These are phyloP conservation scores for Hortiboletus rubellus DNA, from an alignment of 1,284 basidiomycete genomes.

Conservation along the genomic window DNA sequence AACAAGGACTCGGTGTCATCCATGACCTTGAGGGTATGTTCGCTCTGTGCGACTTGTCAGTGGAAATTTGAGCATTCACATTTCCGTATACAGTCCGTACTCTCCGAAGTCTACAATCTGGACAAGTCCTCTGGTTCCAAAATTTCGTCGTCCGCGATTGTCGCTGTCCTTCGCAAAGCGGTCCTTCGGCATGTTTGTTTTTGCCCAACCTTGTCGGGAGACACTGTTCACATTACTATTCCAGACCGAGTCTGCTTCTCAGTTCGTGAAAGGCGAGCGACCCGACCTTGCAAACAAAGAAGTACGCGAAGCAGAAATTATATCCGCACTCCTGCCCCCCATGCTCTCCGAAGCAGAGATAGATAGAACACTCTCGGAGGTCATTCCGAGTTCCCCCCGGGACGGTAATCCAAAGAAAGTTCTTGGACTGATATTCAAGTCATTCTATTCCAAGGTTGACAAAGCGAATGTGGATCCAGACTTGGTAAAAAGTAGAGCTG, in stretches of 20 bases:
- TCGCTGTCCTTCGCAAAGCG: constrained; percentile 58
- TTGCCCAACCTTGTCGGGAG: neutral
- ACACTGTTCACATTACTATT: constrained; percentile 2
- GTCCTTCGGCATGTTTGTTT: constrained; percentile 55
- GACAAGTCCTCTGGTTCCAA: constrained; percentile 56
- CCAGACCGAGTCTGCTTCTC: constrained; percentile 59
- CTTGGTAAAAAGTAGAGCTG: constrained; percentile 53
- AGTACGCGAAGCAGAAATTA: constrained; percentile 51
- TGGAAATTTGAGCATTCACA: neutral
- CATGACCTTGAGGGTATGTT: constrained; percentile 58
- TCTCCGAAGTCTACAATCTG: constrained; percentile 65
- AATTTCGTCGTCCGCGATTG: constrained; percentile 46
- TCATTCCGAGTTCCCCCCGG: constrained; percentile 36
- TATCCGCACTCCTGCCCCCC: constrained; percentile 60
- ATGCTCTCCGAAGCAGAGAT: constrained; percentile 55
- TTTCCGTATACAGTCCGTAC: constrained; percentile 50
- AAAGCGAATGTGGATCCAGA: constrained; percentile 56
- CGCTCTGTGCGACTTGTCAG: neutral
- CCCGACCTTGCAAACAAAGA: constrained; percentile 67
- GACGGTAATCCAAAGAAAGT: constrained; percentile 39
- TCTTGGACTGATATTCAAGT: constrained; percentile 55
- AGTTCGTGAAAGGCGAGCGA: constrained; percentile 57
- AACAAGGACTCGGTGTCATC: constrained; percentile 54
- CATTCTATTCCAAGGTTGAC: constrained; percentile 62
- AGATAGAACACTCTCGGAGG: constrained; percentile 47